Evolutionary conservation across 495 filamentous ascomycete genomes (phyloP).

Genomic region (Xylona heveae): DNA sequence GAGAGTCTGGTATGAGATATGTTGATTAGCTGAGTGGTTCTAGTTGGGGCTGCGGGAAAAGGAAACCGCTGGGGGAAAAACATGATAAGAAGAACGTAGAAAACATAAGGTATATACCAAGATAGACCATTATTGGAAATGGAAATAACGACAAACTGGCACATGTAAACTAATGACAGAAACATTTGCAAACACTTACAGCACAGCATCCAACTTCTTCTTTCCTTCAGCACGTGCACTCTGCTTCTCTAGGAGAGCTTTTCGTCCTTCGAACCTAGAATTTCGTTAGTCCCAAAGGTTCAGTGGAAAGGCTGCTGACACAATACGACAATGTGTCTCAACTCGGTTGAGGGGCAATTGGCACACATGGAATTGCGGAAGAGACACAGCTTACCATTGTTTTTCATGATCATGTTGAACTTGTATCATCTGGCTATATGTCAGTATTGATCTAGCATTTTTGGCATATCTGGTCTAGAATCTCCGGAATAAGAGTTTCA

Average conservation of each 20-base stretch:
- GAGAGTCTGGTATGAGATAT: slow-evolving; percentile 4
- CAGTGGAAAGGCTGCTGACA: no score
- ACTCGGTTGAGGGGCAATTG: neutral
- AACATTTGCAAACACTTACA: no score
- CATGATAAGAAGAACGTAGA: no score
- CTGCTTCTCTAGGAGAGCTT: slow-evolving; percentile 6
- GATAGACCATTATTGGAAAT: neutral
- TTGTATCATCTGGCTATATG: slow-evolving; percentile 4
- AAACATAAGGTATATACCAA: no score
- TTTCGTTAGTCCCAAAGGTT: neutral
- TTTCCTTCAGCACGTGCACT: slow-evolving; percentile 6
- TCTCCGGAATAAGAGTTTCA: neutral
- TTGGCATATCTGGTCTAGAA: neutral
- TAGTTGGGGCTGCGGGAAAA: no score
- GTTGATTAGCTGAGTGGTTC: no score
- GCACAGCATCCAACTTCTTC: slow-evolving; percentile 6
- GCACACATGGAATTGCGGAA: no score
- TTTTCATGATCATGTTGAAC: slow-evolving; percentile 6
- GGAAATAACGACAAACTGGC: slow-evolving; percentile 1
- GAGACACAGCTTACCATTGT: slow-evolving; percentile 2
- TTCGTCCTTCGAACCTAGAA: slow-evolving; percentile 5
- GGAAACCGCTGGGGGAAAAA: no score
- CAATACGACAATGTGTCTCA: neutral
- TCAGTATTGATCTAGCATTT: neutral
- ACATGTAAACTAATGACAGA: no score